These are phyloP conservation scores for Suillus sp. DNA, from an alignment of 768 basidiomycete species.

Conservation along the genomic window DNA sequence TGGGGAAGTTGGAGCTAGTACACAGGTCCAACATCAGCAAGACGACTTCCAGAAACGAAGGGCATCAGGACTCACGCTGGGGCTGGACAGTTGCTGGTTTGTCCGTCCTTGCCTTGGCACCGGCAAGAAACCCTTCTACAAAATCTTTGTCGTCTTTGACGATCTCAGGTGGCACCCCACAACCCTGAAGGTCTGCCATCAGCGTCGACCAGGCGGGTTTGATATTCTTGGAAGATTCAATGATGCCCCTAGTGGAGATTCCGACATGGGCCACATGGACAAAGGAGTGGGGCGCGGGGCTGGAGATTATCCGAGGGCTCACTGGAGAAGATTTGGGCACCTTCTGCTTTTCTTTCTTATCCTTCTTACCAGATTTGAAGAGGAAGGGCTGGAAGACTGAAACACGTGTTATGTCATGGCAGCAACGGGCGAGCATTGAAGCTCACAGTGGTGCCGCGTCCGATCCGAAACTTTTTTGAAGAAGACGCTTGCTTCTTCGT, in stretches of 20 bases:
- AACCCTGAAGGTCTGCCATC: slow-evolving; percentile 43
- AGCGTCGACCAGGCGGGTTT: slow-evolving; percentile 56
- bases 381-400: slow-evolving; percentile 32
- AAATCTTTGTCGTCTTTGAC: slow-evolving; percentile 37
- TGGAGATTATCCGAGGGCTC: slow-evolving; percentile 49
- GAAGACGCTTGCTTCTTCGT: slow-evolving; percentile 58
- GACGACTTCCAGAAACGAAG: background rate
- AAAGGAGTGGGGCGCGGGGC: slow-evolving; percentile 61
- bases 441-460: slow-evolving; percentile 44
- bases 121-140: slow-evolving; percentile 34
- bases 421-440: slow-evolving; percentile 13
- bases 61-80: slow-evolving; percentile 12
- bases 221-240: slow-evolving; percentile 55
- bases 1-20: background rate
- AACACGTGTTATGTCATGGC: slow-evolving; percentile 14
- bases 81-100: slow-evolving; percentile 4
- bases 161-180: slow-evolving; percentile 36
- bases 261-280: slow-evolving; percentile 70
- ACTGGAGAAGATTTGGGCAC: slow-evolving; percentile 41
- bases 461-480: slow-evolving; percentile 61
- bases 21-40: background rate
- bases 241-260: slow-evolving; percentile 48
- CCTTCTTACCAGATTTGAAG: slow-evolving; percentile 30
- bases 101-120: slow-evolving; percentile 12
- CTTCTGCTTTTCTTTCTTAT: slow-evolving; percentile 26